Conservation (phyloP, 2,329 filamentous ascomycete genomes). For the Hymenoscyphus scutula region DNA sequence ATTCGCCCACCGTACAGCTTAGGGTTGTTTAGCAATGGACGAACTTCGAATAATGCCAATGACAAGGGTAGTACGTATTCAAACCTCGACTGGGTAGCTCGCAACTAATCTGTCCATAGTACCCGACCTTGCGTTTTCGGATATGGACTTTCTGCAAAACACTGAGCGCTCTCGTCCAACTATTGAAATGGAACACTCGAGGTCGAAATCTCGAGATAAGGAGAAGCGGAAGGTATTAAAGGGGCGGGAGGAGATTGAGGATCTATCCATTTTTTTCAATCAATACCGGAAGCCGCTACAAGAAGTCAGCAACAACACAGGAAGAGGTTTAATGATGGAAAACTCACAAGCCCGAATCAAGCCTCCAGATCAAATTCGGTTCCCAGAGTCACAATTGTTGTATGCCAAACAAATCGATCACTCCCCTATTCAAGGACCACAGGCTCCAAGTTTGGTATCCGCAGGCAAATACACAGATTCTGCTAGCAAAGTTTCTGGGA, state of each 20-base stretch:
- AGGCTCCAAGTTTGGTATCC: background rate
- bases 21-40: slow-evolving; percentile 47
- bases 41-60: slow-evolving; percentile 37
- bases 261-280: slow-evolving; percentile 34
- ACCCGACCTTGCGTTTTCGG: slow-evolving; percentile 51
- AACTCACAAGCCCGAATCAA: slow-evolving; percentile 1
- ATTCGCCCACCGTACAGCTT: slow-evolving; percentile 39
- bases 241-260: slow-evolving; percentile 32
- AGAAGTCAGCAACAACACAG: slow-evolving; percentile 15
- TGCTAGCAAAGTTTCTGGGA: slow-evolving; percentile 14
- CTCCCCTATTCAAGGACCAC: background rate
- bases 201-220: slow-evolving; percentile 28
- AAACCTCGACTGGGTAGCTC: background rate
- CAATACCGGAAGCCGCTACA: slow-evolving; percentile 21
- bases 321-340: background rate
- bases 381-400: background rate
- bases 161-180: slow-evolving; percentile 23
- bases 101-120: slow-evolving; percentile 39
- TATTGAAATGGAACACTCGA: slow-evolving; percentile 32
- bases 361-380: background rate
- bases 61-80: slow-evolving; percentile 40
- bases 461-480: slow-evolving; percentile 7
- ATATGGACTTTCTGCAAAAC: slow-evolving; percentile 46
- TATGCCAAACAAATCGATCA: background rate
- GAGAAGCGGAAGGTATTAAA: slow-evolving; percentile 24